phyloP scores from a whole-genome alignment of 768 basidiomycete species.

The Boletus speciosus region DNA sequence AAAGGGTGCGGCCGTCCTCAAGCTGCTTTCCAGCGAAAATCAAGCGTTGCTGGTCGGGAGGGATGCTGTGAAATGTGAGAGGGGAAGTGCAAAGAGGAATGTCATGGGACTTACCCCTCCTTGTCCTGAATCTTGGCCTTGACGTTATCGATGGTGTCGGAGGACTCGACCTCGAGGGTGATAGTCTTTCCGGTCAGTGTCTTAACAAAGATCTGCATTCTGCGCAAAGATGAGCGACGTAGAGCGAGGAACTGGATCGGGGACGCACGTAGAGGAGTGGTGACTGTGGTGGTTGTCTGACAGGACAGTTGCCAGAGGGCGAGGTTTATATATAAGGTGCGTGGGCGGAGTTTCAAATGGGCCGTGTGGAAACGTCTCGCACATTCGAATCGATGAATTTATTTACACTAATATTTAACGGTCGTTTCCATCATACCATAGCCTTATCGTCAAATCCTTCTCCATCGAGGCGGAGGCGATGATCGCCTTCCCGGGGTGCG shows the following conservation, averaged over 20 bases:
- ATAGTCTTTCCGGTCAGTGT: conserved; percentile 88
- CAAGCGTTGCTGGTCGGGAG: conserved; percentile 90
- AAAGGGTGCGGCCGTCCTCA: conserved; percentile 88
- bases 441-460: conserved; percentile 77
- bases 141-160: conserved; percentile 27
- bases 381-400: neutral
- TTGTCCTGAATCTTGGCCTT: conserved; percentile 65
- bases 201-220: conserved; percentile 75
- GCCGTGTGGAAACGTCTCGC: conserved; percentile 9
- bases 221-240: neutral
- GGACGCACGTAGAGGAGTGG: conserved; percentile 1
- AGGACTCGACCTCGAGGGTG: conserved; percentile 28
- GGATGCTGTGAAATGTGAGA: conserved; percentile 43
- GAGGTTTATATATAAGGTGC: conserved; percentile 16
- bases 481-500: conserved; percentile 68
- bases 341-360: conserved; percentile 18
- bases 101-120: conserved; percentile 39
- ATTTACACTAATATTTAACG: too few species aligned
- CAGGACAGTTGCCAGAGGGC: neutral
- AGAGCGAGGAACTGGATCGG: too few species aligned
- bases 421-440: conserved; percentile 60
- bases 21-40: conserved; percentile 97
- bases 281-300: conserved; percentile 3
- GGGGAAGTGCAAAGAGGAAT: rapidly evolving
- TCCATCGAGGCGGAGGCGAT: conserved; percentile 91